A percentile compares a stretch with the other conserved stretches of the same genome.
Evolutionary conservation across 352 stramenopile genomes (phyloP).

Genomic region (Globisporangium carolinianum): DNA sequence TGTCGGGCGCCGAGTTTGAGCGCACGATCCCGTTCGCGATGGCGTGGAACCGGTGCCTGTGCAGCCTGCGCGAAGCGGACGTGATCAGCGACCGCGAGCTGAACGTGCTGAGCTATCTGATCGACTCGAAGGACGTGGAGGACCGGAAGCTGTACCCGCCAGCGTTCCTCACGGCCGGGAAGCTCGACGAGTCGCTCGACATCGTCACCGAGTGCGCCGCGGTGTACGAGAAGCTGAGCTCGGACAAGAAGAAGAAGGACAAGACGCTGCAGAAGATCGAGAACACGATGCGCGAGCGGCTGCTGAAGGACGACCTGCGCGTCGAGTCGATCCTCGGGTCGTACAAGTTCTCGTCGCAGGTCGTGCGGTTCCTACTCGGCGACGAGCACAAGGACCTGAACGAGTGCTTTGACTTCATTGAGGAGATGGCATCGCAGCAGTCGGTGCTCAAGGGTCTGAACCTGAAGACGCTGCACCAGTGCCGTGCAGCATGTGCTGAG

Average conservation of each 20-base stretch:
- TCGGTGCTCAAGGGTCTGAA: conserved; percentile 79
- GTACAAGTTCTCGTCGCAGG: conserved; percentile 86
- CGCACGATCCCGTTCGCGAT: conserved; percentile 83
- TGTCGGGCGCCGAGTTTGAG: conserved; percentile 78
- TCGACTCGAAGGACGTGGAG: conserved; percentile 71
- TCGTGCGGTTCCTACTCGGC: conserved; percentile 67
- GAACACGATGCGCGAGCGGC: conserved; percentile 74
- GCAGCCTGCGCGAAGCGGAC: conserved; percentile 71
- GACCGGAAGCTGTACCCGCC: conserved; percentile 76
- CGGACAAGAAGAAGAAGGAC: conserved; percentile 87
- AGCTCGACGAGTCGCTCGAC: conserved; percentile 83
- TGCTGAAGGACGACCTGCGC: conserved; percentile 81
- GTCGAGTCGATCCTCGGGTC: conserved; percentile 76
- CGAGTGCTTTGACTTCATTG: conserved; percentile 83
- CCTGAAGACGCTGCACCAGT: conserved; percentile 71
- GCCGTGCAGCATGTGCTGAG: conserved; percentile 53
- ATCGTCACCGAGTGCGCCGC: conserved; percentile 76
- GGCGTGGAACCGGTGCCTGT: conserved; percentile 80
- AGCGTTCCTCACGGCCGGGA: conserved; percentile 81
- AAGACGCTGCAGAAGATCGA: conserved; percentile 86
- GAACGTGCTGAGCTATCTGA: conserved; percentile 83
- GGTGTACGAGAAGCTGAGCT: conserved; percentile 77
- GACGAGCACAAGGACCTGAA: conserved; percentile 81
- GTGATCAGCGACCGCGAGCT: conserved; percentile 81
- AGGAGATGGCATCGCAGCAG: conserved; percentile 73